A percentile compares a stretch with the other conserved stretches of the same genome.
Conservation (phyloP, 257 asterid genomes). For the Rhazya stricta region DNA sequence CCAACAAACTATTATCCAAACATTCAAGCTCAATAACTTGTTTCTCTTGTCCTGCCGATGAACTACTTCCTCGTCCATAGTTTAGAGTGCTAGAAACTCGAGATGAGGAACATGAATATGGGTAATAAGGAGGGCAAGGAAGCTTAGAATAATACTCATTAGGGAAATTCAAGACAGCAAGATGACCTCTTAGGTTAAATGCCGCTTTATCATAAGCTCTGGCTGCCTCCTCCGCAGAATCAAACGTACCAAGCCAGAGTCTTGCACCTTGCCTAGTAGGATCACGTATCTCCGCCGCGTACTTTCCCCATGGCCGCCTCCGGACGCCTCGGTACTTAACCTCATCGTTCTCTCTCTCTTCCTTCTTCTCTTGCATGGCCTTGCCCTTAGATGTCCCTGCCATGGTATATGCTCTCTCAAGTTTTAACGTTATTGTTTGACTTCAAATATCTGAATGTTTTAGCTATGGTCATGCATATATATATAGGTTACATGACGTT, state of each 20-base stretch:
- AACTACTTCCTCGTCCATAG: neutral
- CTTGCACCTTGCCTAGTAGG: conserved; percentile 53
- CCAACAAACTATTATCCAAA: conserved; percentile 53
- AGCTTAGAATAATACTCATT: conserved; percentile 54
- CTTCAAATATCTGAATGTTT: neutral
- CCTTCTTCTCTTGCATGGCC: conserved; percentile 20
- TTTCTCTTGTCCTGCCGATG: conserved; percentile 13
- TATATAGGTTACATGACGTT: conserved; percentile 1
- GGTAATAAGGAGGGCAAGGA: conserved; percentile 50
- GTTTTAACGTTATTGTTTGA: neutral
- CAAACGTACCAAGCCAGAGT: conserved; percentile 72
- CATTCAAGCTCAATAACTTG: conserved; percentile 59
- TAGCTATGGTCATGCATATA: neutral
- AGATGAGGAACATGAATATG: conserved; percentile 20
- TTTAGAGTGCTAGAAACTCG: neutral
- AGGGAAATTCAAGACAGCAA: conserved; percentile 76
- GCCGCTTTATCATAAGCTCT: conserved; percentile 73
- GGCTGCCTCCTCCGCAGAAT: conserved; percentile 69
- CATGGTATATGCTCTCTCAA: neutral
- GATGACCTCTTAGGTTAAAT: conserved; percentile 58
- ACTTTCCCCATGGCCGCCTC: conserved; percentile 78
- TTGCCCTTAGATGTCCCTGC: conserved; percentile 12
- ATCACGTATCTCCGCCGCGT: conserved; percentile 89
- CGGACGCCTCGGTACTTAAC: conserved; percentile 70
- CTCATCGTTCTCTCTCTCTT: conserved; percentile 18